Evolutionary conservation across 768 basidiomycete genomes (phyloP).

Genomic region (Scleroderma citrinum): DNA sequence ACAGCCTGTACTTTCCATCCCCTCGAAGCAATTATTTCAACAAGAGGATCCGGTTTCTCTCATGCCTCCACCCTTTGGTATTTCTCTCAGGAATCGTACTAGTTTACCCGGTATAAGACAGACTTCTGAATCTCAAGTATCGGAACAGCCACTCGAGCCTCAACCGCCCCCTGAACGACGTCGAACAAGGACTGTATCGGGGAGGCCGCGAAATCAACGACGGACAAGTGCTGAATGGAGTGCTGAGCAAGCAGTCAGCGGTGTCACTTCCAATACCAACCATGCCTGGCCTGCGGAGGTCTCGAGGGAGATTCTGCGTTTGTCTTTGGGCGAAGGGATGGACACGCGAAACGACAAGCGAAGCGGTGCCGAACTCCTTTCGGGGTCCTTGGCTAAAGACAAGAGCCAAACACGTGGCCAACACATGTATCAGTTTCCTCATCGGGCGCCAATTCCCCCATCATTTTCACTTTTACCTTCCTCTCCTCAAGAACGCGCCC

Average conservation of each 20-base stretch:
- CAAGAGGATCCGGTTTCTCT: slow-evolving; percentile 18
- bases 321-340: slow-evolving; percentile 36
- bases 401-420: slow-evolving; percentile 15
- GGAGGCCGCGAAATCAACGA: slow-evolving; percentile 34
- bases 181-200: slow-evolving; percentile 25
- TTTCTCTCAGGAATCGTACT: slow-evolving; percentile 21
- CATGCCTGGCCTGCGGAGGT: slow-evolving; percentile 55
- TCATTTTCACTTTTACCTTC: slow-evolving; percentile 29
- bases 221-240: slow-evolving; percentile 56
- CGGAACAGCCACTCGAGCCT: slow-evolving; percentile 6
- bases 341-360: neutral
- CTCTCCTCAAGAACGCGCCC: slow-evolving; percentile 18
- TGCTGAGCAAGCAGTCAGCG: slow-evolving; percentile 39
- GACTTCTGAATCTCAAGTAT: slow-evolving; percentile 10
- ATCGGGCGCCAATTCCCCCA: slow-evolving; percentile 13
- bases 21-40: slow-evolving; percentile 13
- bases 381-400: slow-evolving; percentile 22
- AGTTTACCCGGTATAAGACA: slow-evolving; percentile 25
- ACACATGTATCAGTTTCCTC: slow-evolving; percentile 10
- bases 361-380: slow-evolving; percentile 3
- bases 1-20: slow-evolving; percentile 9
- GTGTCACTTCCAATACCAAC: slow-evolving; percentile 23
- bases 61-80: slow-evolving; percentile 21
- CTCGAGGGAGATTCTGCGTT: slow-evolving; percentile 47
- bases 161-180: slow-evolving; percentile 2